A percentile compares a stretch with the other conserved stretches of the same genome.
Evolutionary conservation across 306 rosid species (phyloP).

Genomic region (Quercus mongolica): DNA sequence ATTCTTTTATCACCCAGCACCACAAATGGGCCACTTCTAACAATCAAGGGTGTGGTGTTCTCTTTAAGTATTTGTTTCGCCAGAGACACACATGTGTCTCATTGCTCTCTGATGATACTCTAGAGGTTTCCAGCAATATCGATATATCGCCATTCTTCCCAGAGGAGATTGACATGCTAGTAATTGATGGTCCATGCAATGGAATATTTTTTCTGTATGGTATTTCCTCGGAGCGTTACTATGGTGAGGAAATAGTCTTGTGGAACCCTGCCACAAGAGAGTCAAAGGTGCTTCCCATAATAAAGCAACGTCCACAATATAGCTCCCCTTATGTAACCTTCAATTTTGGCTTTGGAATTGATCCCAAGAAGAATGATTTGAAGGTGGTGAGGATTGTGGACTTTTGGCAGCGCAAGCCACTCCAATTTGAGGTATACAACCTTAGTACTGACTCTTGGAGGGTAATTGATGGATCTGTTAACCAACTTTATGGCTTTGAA

Average conservation of each 20-base stretch:
- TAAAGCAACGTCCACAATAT: background rate
- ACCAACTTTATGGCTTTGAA: too few relatives aligned
- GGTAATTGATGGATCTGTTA: too few relatives aligned
- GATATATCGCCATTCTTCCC: background rate
- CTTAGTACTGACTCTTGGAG: slow-evolving; percentile 1
- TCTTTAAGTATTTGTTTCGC: background rate
- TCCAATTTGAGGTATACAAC: background rate
- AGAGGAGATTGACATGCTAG: background rate
- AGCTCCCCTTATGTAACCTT: background rate
- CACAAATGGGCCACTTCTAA: background rate
- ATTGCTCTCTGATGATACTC: background rate
- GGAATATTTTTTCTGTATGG: background rate
- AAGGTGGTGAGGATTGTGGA: background rate
- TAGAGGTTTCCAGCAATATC: background rate
- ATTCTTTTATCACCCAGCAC: background rate
- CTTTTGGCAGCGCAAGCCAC: background rate
- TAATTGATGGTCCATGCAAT: background rate
- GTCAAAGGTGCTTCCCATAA: background rate
- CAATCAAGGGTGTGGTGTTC: background rate
- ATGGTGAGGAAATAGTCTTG: background rate
- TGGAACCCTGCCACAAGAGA: slow-evolving; percentile 1
- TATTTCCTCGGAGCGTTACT: background rate
- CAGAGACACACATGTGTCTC: background rate
- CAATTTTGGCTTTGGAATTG: background rate
- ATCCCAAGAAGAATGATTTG: background rate